Percentiles rank a stretch among this genome's conserved stretches.
Evolutionary conservation across 2,329 filamentous ascomycete genomes (phyloP).

Genomic region (Curvularia sp.): DNA sequence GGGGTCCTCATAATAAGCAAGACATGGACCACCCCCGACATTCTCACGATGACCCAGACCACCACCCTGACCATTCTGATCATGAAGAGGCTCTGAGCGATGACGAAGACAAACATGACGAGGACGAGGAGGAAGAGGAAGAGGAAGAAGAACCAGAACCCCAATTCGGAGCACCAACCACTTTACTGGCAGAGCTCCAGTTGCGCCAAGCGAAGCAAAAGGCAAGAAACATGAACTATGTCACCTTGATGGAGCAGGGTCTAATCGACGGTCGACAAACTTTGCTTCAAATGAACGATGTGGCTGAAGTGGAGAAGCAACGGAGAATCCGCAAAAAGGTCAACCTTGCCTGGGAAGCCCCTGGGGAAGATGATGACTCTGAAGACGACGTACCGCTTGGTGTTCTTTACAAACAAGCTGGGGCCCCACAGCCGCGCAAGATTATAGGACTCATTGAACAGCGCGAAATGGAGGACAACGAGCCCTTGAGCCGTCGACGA

Average conservation of each 20-base stretch:
- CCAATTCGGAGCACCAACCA: conserved; percentile 80
- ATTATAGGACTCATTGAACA: conserved; percentile 80
- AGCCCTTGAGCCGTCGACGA: conserved; percentile 80
- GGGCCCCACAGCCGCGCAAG: conserved; percentile 62
- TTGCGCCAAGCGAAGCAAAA: conserved; percentile 89
- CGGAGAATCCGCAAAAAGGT: conserved; percentile 77
- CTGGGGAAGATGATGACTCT: conserved; percentile 55
- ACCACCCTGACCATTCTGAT: not conserved
- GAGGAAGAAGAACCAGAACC: conserved; percentile 52
- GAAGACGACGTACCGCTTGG: conserved; percentile 88
- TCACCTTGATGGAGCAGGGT: conserved; percentile 72
- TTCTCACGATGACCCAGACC: conserved; percentile 43
- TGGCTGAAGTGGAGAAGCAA: conserved; percentile 82
- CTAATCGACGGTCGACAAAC: conserved; percentile 75
- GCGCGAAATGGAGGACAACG: conserved; percentile 88
- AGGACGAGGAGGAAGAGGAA: conserved; percentile 54
- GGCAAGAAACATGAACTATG: conserved; percentile 74
- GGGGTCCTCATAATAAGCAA: conserved; percentile 34
- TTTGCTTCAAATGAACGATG: conserved; percentile 86
- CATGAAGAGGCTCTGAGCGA: conserved; percentile 54
- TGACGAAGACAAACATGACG: conserved; percentile 51
- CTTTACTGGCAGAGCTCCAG: conserved; percentile 89
- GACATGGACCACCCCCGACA: conserved; percentile 37
- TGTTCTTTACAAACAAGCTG: conserved; percentile 68
- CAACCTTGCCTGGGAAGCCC: conserved; percentile 88